A percentile compares a stretch with the other conserved stretches of the same genome.
These are phyloP conservation scores for Musa troglodytarum DNA, from an alignment of 176 grass and related monocot species.

Conservation along the genomic window DNA sequence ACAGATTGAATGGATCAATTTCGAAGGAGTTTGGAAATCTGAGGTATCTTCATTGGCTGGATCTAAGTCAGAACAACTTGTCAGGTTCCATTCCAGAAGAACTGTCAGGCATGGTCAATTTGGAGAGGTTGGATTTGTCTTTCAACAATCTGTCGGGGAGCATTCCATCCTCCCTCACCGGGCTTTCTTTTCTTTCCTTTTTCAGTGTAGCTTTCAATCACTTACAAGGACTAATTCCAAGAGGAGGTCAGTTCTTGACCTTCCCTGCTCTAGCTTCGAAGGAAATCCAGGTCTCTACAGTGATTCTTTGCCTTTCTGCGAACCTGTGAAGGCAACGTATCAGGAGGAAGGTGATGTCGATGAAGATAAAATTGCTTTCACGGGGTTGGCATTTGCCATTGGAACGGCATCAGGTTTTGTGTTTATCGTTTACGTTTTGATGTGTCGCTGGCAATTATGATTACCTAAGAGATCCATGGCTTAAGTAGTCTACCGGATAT, in stretches of 20 bases:
- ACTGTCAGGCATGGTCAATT: neutral
- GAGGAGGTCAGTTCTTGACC: neutral
- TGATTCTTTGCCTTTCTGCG: neutral
- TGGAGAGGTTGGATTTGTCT: neutral
- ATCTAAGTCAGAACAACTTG: neutral
- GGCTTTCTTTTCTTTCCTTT: too few species aligned
- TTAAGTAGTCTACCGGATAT: too few species aligned
- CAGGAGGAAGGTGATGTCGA: neutral
- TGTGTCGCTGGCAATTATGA: neutral
- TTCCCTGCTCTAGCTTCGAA: conserved; percentile 2
- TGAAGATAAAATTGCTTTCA: neutral
- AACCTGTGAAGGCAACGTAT: neutral
- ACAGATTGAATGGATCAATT: neutral
- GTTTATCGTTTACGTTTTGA: neutral
- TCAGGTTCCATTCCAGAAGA: neutral
- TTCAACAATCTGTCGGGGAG: neutral
- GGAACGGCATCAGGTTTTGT: neutral
- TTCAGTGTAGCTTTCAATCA: too few species aligned
- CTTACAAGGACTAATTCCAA: too few species aligned
- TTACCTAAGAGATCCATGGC: neutral
- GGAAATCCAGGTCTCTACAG: conserved; percentile 3
- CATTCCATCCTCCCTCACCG: too few species aligned
- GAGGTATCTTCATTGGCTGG: neutral
- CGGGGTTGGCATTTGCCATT: neutral
- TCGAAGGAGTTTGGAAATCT: neutral